Evolutionary conservation across 495 filamentous ascomycete genomes (phyloP).

Genomic region (Friedmanniomyces simplex): DNA sequence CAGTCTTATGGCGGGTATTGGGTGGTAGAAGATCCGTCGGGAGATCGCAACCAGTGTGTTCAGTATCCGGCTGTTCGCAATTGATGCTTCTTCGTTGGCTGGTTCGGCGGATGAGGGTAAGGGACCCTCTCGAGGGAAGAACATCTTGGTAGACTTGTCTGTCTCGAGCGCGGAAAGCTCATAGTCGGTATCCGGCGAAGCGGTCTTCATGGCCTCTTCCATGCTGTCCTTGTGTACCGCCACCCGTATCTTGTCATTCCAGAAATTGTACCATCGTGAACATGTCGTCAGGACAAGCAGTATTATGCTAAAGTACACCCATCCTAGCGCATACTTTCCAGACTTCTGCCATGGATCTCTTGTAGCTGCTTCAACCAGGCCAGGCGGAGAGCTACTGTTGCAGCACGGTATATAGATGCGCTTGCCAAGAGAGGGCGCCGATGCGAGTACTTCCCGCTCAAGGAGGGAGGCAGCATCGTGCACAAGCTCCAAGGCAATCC

Average conservation of each 20-base stretch:
- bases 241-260: slow-evolving; percentile 79
- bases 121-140: slow-evolving; percentile 54
- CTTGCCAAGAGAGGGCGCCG: slow-evolving; percentile 44
- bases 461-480: slow-evolving; percentile 18
- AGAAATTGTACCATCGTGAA: slow-evolving; percentile 71
- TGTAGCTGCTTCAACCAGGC: slow-evolving; percentile 60
- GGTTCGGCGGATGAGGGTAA: slow-evolving; percentile 35
- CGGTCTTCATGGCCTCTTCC: slow-evolving; percentile 42
- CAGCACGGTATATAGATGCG: slow-evolving; percentile 63
- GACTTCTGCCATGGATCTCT: slow-evolving; percentile 69
- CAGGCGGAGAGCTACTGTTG: slow-evolving; percentile 53
- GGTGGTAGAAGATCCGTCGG: slow-evolving; percentile 77
- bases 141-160: slow-evolving; percentile 53
- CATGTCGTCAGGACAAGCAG: slow-evolving; percentile 50
- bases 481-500: slow-evolving; percentile 21
- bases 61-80: slow-evolving; percentile 57
- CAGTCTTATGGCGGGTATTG: slow-evolving; percentile 53
- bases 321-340: slow-evolving; percentile 80
- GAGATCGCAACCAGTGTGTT: slow-evolving; percentile 68
- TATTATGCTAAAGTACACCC: slow-evolving; percentile 74
- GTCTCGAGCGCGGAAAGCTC: slow-evolving; percentile 59
- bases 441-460: slow-evolving; percentile 21
- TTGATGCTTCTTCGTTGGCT: slow-evolving; percentile 53
- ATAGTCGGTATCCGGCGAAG: slow-evolving; percentile 55
- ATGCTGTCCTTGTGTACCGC: slow-evolving; percentile 70